Evolutionary conservation across 1,139 yeast genomes (phyloP).

Genomic region (Blastobotrys aristatus): DNA sequence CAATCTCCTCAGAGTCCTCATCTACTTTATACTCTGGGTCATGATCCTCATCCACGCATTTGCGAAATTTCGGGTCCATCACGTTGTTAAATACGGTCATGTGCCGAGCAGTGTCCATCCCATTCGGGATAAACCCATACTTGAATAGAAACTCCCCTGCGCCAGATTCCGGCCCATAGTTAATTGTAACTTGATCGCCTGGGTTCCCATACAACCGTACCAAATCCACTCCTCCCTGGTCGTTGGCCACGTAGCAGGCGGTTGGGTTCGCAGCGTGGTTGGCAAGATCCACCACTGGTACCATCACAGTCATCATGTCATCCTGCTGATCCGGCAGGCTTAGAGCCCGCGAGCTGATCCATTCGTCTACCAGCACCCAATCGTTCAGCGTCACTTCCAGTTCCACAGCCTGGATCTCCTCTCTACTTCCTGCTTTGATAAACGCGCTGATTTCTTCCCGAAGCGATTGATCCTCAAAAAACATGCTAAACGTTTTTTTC

Average conservation of each 20-base stretch:
- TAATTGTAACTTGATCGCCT: conserved; percentile 32
- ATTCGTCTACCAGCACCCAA: conserved; percentile 32
- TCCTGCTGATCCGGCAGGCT: conserved; percentile 22
- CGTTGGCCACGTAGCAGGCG: conserved; percentile 28
- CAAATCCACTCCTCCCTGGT: conserved; percentile 26
- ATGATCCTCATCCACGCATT: conserved; percentile 20
- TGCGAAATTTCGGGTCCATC: conserved; percentile 20
- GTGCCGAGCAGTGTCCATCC: conserved; percentile 17
- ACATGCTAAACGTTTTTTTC: conserved; percentile 23
- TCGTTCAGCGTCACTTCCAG: conserved; percentile 22
- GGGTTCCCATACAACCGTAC: conserved; percentile 10
- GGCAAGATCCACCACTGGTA: conserved; percentile 37
- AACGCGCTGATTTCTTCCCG: conserved; percentile 20
- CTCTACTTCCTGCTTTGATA: conserved; percentile 19
- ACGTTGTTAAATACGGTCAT: conserved; percentile 23
- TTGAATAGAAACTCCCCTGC: conserved; percentile 38
- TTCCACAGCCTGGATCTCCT: conserved; percentile 13
- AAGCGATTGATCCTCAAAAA: conserved; percentile 19
- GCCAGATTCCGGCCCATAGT: conserved; percentile 36
- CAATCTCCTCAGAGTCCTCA: conserved; percentile 16
- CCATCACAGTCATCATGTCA: conserved; percentile 24
- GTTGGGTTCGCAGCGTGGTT: conserved; percentile 30
- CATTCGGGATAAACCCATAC: conserved; percentile 38
- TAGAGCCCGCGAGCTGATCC: conserved; percentile 33
- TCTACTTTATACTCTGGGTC: conserved; percentile 18